Conservation (phyloP, 2,329 filamentous ascomycete genomes). For the Aspergillus neotritici region DNA sequence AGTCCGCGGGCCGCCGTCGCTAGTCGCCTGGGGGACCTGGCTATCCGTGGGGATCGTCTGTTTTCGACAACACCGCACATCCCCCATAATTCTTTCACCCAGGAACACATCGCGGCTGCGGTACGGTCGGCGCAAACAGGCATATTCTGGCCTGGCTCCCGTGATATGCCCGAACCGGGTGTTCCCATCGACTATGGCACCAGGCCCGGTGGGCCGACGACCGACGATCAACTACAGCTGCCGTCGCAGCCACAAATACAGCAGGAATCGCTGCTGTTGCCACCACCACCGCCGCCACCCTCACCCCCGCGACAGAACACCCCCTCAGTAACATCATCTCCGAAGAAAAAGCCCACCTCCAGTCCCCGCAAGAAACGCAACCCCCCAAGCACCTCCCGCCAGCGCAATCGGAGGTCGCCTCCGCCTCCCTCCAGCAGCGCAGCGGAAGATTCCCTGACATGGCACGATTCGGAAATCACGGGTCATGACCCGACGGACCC, state of each 20-base stretch:
- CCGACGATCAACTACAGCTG: conserved; percentile 3
- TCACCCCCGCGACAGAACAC: too few species aligned
- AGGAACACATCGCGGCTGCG: conserved; percentile 2
- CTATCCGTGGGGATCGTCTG: conserved; percentile 30
- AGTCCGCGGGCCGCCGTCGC: conserved; percentile 38
- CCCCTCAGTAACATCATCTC: conserved; percentile 6
- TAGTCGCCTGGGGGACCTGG: conserved; percentile 36
- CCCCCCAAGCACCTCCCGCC: conserved; percentile 16
- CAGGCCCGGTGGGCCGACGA: conserved; percentile 6
- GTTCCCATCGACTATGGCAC: conserved; percentile 7
- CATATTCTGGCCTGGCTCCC: conserved; percentile 8
- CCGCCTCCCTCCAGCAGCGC: conserved; percentile 26
- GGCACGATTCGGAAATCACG: conserved; percentile 59
- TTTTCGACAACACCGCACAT: conserved; percentile 10
- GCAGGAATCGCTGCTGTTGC: not conserved
- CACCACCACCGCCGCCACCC: too few species aligned
- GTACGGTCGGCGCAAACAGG: conserved; percentile 8
- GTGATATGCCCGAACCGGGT: conserved; percentile 18
- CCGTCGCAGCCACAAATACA: conserved; percentile 6
- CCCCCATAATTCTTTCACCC: conserved; percentile 11
- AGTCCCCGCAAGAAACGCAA: conserved; percentile 22
- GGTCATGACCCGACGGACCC: conserved; percentile 53
- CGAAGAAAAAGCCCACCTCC: conserved; percentile 14
- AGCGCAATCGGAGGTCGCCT: conserved; percentile 26
- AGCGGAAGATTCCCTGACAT: conserved; percentile 38